Conservation (phyloP, 352 stramenopile genomes). For the Pythium aquatile region DNA sequence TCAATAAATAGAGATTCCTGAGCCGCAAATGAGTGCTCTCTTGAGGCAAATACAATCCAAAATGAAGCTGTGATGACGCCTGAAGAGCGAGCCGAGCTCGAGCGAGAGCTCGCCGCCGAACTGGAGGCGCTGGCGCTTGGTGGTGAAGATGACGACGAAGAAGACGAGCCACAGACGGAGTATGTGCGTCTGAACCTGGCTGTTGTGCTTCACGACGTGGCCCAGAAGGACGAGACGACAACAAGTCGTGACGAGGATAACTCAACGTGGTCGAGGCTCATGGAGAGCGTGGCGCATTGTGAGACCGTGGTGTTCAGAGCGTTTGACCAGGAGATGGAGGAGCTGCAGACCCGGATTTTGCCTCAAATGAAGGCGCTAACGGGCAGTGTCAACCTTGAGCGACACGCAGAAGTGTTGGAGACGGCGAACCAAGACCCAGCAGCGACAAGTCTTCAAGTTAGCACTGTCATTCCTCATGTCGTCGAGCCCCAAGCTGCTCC, state of each 20-base stretch:
- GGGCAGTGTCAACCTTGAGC: not conserved
- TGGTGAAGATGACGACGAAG: constrained; percentile 21
- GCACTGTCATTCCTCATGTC: not conserved
- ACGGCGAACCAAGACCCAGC: not conserved
- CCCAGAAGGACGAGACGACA: not conserved
- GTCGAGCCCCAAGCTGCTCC: not conserved
- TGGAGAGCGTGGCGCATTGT: constrained; percentile 36
- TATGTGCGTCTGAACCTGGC: constrained; percentile 16
- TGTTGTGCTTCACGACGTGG: not conserved
- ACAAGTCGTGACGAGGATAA: not conserved
- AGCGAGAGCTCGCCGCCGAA: constrained; percentile 34
- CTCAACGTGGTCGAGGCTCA: constrained; percentile 34
- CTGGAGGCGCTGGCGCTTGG: constrained; percentile 4
- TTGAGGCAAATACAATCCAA: not conserved
- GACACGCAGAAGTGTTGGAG: not conserved
- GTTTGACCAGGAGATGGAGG: constrained; percentile 21
- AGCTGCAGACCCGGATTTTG: constrained; percentile 7
- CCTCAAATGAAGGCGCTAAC: not conserved
- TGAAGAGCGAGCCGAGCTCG: constrained; percentile 45
- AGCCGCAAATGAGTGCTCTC: not conserved
- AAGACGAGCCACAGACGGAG: constrained; percentile 14
- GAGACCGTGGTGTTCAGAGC: constrained; percentile 44
- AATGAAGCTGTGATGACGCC: constrained; percentile 10
- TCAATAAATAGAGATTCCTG: constrained; percentile 17
- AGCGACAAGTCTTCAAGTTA: not conserved